phyloP scores from a whole-genome alignment of 1,139 yeast species.

The Lodderomyces parapsilosis region DNA sequence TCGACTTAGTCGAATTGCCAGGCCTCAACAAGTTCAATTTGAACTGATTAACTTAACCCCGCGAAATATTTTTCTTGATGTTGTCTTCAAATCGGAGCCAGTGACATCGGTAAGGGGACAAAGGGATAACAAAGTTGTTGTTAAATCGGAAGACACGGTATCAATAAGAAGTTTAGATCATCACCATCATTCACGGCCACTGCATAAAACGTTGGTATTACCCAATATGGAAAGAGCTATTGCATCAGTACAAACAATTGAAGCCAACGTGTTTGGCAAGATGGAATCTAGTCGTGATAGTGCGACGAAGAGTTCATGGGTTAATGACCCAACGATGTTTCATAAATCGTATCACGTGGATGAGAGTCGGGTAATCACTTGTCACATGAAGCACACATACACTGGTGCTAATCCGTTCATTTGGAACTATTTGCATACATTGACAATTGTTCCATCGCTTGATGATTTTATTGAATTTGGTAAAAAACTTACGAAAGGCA shows the following conservation, averaged over 20 bases:
- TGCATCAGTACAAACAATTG: conserved; percentile 57
- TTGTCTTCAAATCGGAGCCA: conserved; percentile 48
- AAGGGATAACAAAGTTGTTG: conserved; percentile 2
- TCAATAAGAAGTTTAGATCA: conserved; percentile 17
- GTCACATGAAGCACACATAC: conserved; percentile 54
- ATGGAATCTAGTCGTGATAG: conserved; percentile 34
- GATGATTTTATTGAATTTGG: conserved; percentile 76
- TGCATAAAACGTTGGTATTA: conserved; percentile 26
- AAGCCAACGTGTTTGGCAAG: conserved; percentile 65
- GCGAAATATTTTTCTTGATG: conserved; percentile 66
- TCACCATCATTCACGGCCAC: conserved; percentile 13
- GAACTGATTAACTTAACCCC: conserved; percentile 31
- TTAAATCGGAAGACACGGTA: conserved; percentile 15
- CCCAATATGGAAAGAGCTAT: conserved; percentile 33
- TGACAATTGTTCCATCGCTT: conserved; percentile 56
- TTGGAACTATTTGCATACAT: conserved; percentile 50
- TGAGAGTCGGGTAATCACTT: conserved; percentile 34
- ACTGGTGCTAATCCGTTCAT: conserved; percentile 67
- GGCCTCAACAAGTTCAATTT: neutral
- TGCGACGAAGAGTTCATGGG: conserved; percentile 6
- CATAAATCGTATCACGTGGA: conserved; percentile 37
- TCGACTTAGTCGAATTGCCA: conserved; percentile 47
- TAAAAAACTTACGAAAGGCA: conserved; percentile 8
- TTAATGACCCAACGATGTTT: conserved; percentile 12
- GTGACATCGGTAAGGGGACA: conserved; percentile 16